Evolutionary conservation across 192 early-diverging fungal genomes (phyloP).

Genomic region (Coemansia biformis): DNA sequence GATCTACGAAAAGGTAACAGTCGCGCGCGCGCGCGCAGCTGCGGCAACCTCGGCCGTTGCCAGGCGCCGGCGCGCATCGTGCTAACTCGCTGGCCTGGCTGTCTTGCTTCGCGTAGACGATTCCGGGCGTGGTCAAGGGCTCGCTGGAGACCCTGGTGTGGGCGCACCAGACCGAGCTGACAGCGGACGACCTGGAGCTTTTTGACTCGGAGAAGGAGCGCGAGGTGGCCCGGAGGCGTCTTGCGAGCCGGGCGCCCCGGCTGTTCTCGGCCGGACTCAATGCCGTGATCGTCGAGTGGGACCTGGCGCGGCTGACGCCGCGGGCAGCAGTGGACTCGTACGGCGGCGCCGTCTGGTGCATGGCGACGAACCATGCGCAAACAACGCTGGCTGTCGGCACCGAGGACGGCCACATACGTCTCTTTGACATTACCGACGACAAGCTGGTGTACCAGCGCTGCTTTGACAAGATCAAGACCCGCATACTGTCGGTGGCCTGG

Average conservation of each 20-base stretch:
- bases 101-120: slow-evolving; percentile 54
- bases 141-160: slow-evolving; percentile 79
- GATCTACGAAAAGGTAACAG: slow-evolving; percentile 71
- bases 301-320: slow-evolving; percentile 61
- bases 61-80: too few relatives aligned
- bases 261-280: slow-evolving; percentile 85
- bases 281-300: slow-evolving; percentile 84
- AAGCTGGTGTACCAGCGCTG: slow-evolving; percentile 61
- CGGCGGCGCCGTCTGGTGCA: slow-evolving; percentile 93
- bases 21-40: not conserved
- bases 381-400: slow-evolving; percentile 83
- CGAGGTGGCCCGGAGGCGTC: slow-evolving; percentile 44
- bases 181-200: slow-evolving; percentile 58
- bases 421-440: slow-evolving; percentile 79
- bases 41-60: too few relatives aligned
- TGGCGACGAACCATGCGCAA: slow-evolving; percentile 70
- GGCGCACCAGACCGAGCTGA: slow-evolving; percentile 68
- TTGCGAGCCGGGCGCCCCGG: slow-evolving; percentile 56
- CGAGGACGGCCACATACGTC: slow-evolving; percentile 84
- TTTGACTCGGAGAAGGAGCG: slow-evolving; percentile 63
- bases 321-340: slow-evolving; percentile 67
- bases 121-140: slow-evolving; percentile 69
- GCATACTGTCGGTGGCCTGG: slow-evolving; percentile 87
- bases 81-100: too few relatives aligned
- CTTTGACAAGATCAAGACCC: slow-evolving; percentile 58